Base-by-base conservation (phyloP, 345 rosid genomes). In the Zanthoxylum bungeanum region DNA sequence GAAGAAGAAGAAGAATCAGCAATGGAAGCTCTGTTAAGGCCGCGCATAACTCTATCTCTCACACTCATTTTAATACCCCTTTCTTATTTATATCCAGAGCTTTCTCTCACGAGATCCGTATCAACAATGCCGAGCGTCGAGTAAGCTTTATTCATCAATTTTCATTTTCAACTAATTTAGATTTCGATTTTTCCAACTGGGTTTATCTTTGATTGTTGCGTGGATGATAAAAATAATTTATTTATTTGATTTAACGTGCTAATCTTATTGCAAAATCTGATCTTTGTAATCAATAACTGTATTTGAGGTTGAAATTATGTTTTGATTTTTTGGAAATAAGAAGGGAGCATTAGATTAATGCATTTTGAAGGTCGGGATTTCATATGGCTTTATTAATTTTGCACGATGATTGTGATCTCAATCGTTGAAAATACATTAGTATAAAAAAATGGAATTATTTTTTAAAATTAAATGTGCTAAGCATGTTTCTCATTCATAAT, bases 81-180 rank as follows among this genome's bases (percentile, higher is more conserved):
- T 69, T 91, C 62, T 72, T 82, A 0, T 39, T 80, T 36, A 47
- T 80, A 39, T 73, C 78, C 30, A 46, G 68, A 27, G 82, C 93
- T 36, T 83, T 72, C 33, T 74, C 84, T 71, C 84, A 82, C 46
- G 80, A 83, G 72, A 86, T 93, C 78, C 85, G 81, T 60, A 87
- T 93, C 88, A 81, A 85, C 70, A 84, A 83, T 80, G 98, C 97
- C 55, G 98, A 93, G 79, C 96, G 97, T 59, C 83, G 97, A 82
- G 98, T 90, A 85, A 60, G 82, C 69, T 76, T 27, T 28, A 40
- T 50, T 46, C 9, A 44, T 14, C 5, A 27, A n/a, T 52, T 31
- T 66, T 66, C 37, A 22, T 63, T 52, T 42, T 67, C 10, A 39
- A 3, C 46, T 37, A 11, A 25, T 44, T 63, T 52, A 1, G 11